Conservation (phyloP, 2,329 filamentous ascomycete species). For the Colletotrichum sp. region DNA sequence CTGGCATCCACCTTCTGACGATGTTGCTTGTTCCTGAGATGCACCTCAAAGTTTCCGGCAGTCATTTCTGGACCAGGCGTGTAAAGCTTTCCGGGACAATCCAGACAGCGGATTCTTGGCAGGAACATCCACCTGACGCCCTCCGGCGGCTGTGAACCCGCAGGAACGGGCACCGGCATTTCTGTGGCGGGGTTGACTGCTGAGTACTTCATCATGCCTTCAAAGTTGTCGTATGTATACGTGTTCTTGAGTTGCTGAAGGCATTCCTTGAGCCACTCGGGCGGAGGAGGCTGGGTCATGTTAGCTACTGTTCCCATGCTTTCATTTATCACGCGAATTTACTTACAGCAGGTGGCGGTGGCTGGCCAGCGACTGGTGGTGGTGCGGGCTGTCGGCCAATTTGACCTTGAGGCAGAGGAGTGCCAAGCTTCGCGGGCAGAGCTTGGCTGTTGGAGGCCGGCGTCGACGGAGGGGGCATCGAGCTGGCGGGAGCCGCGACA, state of each 20-base stretch:
- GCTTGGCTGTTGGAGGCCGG: constrained; percentile 29
- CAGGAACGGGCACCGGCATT: constrained; percentile 59
- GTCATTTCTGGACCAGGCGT: constrained; percentile 86
- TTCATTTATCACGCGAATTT: neutral
- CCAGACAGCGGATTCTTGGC: constrained; percentile 87
- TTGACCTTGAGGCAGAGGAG: constrained; percentile 52
- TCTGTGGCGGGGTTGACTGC: constrained; percentile 78
- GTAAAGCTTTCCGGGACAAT: constrained; percentile 94
- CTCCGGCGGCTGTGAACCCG: constrained; percentile 58
- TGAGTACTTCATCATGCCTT: constrained; percentile 89
- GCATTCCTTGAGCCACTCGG: constrained; percentile 81
- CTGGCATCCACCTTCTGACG: constrained; percentile 66
- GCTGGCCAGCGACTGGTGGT: constrained; percentile 62
- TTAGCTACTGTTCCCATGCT: neutral
- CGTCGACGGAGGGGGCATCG: constrained; percentile 43
- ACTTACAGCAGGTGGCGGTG: constrained; percentile 67
- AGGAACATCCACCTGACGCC: constrained; percentile 82
- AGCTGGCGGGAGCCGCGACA: constrained; percentile 30
- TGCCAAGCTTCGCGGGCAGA: constrained; percentile 25
- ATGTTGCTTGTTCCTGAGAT: constrained; percentile 85
- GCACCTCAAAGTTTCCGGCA: constrained; percentile 90
- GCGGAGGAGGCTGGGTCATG: constrained; percentile 73
- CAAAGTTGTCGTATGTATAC: constrained; percentile 85
- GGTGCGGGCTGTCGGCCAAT: constrained; percentile 73
- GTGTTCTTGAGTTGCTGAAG: constrained; percentile 72